These are phyloP conservation scores for Tylopilus vinaceipallidus DNA, from an alignment of 768 basidiomycete genomes.

Conservation along the genomic window DNA sequence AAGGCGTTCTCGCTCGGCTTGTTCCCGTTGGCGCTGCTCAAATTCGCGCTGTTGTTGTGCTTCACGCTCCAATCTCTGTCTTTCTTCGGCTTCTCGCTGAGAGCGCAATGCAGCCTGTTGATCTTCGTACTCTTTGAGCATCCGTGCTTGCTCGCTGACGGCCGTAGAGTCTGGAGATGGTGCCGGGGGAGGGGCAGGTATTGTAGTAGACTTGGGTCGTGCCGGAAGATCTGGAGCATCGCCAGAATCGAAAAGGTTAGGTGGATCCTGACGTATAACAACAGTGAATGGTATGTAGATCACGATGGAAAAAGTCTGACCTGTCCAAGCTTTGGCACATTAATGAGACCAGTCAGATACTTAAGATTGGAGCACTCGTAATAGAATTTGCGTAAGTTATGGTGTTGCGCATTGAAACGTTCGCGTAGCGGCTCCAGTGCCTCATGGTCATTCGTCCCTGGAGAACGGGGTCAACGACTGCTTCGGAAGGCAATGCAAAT, in stretches of 20 bases:
- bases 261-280: slow-evolving; percentile 70
- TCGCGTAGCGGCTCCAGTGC: slow-evolving; percentile 85
- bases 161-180: slow-evolving; percentile 68
- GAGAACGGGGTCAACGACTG: slow-evolving; percentile 2
- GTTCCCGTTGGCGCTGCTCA: slow-evolving; percentile 82
- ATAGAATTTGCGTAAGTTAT: slow-evolving; percentile 94
- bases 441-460: slow-evolving; percentile 88
- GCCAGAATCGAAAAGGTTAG: slow-evolving; percentile 85
- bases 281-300: not conserved
- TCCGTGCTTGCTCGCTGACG: slow-evolving; percentile 86
- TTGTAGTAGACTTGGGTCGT: slow-evolving; percentile 57
- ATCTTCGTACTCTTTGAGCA: slow-evolving; percentile 95
- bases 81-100: slow-evolving; percentile 81
- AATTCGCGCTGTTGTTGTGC: slow-evolving; percentile 83
- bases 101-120: slow-evolving; percentile 87
- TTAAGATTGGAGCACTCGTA: slow-evolving; percentile 99
- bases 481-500: slow-evolving; percentile 22
- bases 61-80: slow-evolving; percentile 71
- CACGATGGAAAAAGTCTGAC: slow-evolving; percentile 36
- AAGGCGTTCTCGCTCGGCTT: slow-evolving; percentile 81
- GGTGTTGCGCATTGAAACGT: slow-evolving; percentile 89
- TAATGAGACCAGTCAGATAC: slow-evolving; percentile 95
- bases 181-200: slow-evolving; percentile 67
- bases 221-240: slow-evolving; percentile 85
- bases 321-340: slow-evolving; percentile 95